Conservation (phyloP, 345 rosid species). For the Dipteronia dyeriana region DNA sequence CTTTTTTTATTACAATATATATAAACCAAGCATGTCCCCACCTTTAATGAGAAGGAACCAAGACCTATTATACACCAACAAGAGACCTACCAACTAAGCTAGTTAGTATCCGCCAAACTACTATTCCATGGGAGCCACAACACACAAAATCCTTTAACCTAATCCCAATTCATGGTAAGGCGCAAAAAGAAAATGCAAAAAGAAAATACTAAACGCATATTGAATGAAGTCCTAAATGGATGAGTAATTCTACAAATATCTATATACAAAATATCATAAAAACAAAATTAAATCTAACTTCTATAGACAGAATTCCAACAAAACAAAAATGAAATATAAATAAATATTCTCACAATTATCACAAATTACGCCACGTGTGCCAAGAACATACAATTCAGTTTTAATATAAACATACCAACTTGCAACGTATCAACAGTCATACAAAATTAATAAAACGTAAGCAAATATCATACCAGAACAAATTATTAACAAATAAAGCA, state of each 20-base stretch:
- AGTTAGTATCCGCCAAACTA: too few species aligned
- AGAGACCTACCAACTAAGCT: too few species aligned
- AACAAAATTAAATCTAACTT: background rate
- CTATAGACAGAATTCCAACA: background rate
- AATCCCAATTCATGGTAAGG: background rate
- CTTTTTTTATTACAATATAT: too few species aligned
- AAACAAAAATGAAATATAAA: background rate
- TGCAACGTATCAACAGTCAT: background rate
- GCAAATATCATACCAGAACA: background rate
- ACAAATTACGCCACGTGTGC: background rate
- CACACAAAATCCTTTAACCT: too few species aligned
- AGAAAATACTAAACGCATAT: background rate
- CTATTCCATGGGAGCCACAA: too few species aligned
- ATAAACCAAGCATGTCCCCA: too few species aligned
- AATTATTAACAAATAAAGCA: conserved; percentile 4
- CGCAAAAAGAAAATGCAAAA: background rate
- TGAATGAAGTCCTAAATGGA: background rate
- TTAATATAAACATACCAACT: background rate
- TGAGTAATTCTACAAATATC: background rate
- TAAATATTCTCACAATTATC: too few species aligned
- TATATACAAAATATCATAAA: background rate
- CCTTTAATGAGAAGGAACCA: too few species aligned
- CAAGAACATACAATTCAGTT: conserved; percentile 7
- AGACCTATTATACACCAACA: too few species aligned
- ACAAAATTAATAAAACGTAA: background rate